Percentiles rank a stretch among this genome's conserved stretches.
Conservation (phyloP, 169 alveolate genomes). For the Blepharisma undulans region DNA sequence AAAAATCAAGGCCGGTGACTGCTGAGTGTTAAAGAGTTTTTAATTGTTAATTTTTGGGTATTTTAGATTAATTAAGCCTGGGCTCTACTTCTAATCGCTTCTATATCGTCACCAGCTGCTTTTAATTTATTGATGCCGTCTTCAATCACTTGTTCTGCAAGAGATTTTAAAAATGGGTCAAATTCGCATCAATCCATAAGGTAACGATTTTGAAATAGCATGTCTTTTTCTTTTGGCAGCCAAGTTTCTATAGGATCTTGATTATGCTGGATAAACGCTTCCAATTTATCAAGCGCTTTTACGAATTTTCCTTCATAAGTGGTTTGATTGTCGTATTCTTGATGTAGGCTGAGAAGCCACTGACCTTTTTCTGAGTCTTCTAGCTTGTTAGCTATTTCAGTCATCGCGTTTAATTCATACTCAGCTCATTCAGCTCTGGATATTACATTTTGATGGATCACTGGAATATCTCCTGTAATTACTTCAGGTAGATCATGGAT, state of each 20-base stretch:
- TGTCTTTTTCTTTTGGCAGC: slow-evolving; percentile 29
- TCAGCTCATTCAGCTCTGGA: not conserved
- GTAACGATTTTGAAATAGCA: slow-evolving; percentile 27
- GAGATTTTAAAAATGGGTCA: slow-evolving; percentile 9
- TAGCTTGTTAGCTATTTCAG: not conserved
- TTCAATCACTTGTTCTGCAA: slow-evolving; percentile 17
- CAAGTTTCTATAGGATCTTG: slow-evolving; percentile 32
- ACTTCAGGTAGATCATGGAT: slow-evolving; percentile 36
- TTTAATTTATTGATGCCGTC: not conserved
- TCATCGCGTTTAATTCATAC: not conserved
- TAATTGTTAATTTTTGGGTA: not conserved
- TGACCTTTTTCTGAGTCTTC: not conserved
- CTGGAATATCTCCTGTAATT: slow-evolving; percentile 7
- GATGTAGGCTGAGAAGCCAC: not conserved
- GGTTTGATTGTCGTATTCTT: not conserved
- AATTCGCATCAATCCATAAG: not conserved
- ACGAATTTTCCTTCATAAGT: not conserved
- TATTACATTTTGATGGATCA: not conserved
- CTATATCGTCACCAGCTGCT: slow-evolving; percentile 16
- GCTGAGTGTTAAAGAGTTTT: not conserved
- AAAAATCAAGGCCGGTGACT: not conserved
- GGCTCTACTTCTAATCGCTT: not conserved
- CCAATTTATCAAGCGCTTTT: slow-evolving; percentile 28
- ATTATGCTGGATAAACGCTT: slow-evolving; percentile 17
- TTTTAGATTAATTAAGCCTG: not conserved